Conservation (phyloP, 73 alveolate genomes). For the Paraurostyla sp. region DNA sequence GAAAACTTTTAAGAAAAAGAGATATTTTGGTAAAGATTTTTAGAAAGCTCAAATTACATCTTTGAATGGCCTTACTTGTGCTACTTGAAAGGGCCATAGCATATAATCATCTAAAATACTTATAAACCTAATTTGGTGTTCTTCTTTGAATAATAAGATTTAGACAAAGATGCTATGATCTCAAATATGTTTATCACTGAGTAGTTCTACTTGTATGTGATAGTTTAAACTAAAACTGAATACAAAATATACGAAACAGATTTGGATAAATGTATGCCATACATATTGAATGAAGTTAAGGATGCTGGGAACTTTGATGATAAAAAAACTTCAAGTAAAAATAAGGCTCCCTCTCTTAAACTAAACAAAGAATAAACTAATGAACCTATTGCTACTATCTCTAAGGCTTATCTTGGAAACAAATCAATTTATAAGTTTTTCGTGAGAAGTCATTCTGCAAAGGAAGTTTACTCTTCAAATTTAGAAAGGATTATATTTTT, state of each 20-base stretch:
- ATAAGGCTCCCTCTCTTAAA: background rate
- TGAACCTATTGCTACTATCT: constrained; percentile 18
- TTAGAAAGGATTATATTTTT: constrained; percentile 17
- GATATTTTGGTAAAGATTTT: constrained; percentile 2
- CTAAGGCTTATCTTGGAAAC: background rate
- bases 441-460: constrained; percentile 4
- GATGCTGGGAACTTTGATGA: background rate
- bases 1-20: background rate
- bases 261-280: constrained; percentile 7
- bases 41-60: background rate
- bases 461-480: background rate
- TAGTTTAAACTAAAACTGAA: background rate
- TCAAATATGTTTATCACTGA: constrained; percentile 23
- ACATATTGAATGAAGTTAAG: background rate
- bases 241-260: constrained; percentile 18
- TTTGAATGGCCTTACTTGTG: constrained; percentile 41
- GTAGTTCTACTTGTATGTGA: background rate
- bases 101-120: background rate
- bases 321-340: background rate
- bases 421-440: background rate
- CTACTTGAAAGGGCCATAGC: constrained; percentile 2
- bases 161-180: background rate
- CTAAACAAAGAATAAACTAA: background rate
- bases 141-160: background rate
- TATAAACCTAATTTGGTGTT: background rate